A percentile compares a stretch with the other conserved stretches of the same genome.
Conservation (phyloP, 1,139 yeast species). For the Yamadazyma songkhlaensis region DNA sequence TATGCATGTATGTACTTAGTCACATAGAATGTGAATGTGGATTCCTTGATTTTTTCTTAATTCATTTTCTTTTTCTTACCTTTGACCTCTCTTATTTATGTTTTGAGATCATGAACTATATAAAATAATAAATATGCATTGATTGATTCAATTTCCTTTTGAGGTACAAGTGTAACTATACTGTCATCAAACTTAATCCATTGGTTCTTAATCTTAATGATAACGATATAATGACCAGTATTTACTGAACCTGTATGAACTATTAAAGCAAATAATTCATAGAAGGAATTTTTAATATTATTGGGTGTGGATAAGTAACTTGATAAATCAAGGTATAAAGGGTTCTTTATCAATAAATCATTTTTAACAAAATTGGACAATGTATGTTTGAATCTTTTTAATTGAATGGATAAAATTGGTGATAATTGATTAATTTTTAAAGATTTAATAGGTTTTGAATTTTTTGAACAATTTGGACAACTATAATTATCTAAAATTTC, state of each 20-base stretch:
- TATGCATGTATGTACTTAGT: too few relatives aligned
- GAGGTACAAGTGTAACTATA: slow-evolving; percentile 65
- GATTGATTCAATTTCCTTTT: slow-evolving; percentile 61
- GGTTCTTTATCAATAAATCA: slow-evolving; percentile 71
- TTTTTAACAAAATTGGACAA: slow-evolving; percentile 63
- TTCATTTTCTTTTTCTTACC: too few relatives aligned
- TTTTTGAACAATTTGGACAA: slow-evolving; percentile 63
- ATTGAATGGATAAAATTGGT: slow-evolving; percentile 75
- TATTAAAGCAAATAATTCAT: slow-evolving; percentile 82
- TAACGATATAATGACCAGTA: slow-evolving; percentile 90
- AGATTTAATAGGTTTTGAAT: slow-evolving; percentile 67
- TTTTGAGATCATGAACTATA: slow-evolving; percentile 43
- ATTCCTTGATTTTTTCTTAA: too few relatives aligned
- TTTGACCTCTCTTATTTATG: too few relatives aligned
- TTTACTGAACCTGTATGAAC: slow-evolving; percentile 90
- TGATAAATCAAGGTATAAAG: slow-evolving; percentile 67
- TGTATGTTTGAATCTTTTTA: slow-evolving; percentile 84
- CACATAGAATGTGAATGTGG: too few relatives aligned
- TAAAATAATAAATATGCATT: slow-evolving; percentile 82
- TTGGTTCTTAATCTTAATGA: slow-evolving; percentile 67
- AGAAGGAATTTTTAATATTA: slow-evolving; percentile 22
- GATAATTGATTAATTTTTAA: slow-evolving; percentile 69
- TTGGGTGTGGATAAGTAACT: slow-evolving; percentile 44
- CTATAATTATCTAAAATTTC: slow-evolving; percentile 76
- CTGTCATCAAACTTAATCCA: slow-evolving; percentile 96